Percentiles rank a stretch among this genome's conserved stretches.
Evolutionary conservation across 129 eudicot genomes (phyloP).

Genomic region (Mikania micrantha): DNA sequence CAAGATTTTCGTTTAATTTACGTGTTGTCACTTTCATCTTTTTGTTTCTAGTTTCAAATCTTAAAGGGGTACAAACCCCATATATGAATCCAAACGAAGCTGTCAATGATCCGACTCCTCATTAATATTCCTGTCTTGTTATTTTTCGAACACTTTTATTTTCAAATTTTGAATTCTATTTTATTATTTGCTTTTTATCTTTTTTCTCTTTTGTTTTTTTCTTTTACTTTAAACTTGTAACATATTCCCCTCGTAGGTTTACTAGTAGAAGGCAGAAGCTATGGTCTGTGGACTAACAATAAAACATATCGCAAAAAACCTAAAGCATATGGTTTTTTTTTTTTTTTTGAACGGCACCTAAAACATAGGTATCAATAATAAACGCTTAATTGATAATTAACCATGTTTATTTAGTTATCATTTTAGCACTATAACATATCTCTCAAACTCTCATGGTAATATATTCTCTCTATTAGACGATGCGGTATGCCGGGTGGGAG

Average conservation of each 20-base stretch:
- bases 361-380: too few species aligned
- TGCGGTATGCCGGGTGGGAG: too few species aligned
- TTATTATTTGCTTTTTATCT: background rate
- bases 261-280: too few species aligned
- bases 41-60: background rate
- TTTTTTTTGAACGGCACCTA: too few species aligned
- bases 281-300: too few species aligned
- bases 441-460: too few species aligned
- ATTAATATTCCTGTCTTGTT: constrained; percentile 19
- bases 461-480: too few species aligned
- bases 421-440: too few species aligned
- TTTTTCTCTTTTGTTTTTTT: background rate
- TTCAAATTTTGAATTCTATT: constrained; percentile 27
- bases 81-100: background rate
- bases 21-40: constrained; percentile 34
- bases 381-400: too few species aligned
- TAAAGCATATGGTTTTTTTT: too few species aligned
- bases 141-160: background rate
- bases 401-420: too few species aligned
- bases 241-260: background rate
- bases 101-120: background rate
- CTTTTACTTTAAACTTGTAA: background rate
- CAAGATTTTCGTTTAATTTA: background rate
- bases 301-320: too few species aligned
- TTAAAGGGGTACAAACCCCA: constrained; percentile 3